Conservation (phyloP, 768 basidiomycete genomes). For the Boletus eberwhitei region DNA sequence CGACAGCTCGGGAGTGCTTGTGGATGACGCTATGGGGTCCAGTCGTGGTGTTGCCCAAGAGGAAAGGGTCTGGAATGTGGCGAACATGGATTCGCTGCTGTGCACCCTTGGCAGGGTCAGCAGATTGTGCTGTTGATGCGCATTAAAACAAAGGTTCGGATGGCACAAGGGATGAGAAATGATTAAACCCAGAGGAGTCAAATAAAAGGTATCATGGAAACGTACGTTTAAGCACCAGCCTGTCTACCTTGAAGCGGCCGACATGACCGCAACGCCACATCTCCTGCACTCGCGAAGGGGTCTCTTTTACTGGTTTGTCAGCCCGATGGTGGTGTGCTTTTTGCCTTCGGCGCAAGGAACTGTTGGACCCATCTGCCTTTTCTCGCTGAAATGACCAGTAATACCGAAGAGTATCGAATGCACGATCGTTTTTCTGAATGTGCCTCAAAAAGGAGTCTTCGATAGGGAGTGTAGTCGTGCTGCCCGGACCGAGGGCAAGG, state of each 20-base stretch:
- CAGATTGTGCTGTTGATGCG: slow-evolving; percentile 30
- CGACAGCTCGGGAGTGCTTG: slow-evolving; percentile 75
- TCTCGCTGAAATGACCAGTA: slow-evolving; percentile 64
- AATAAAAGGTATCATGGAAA: slow-evolving; percentile 25
- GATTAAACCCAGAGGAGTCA: not conserved
- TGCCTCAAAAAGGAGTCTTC: slow-evolving; percentile 42
- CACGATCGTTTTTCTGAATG: slow-evolving; percentile 37
- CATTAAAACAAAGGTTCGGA: not conserved
- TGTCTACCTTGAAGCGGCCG: slow-evolving; percentile 62
- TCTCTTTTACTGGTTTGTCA: slow-evolving; percentile 18
- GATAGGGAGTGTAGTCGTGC: slow-evolving; percentile 31
- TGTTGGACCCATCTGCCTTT: slow-evolving; percentile 36
- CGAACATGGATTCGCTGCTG: slow-evolving; percentile 68
- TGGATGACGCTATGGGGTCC: slow-evolving; percentile 72
- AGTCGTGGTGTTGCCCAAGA: slow-evolving; percentile 38
- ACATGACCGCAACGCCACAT: slow-evolving; percentile 63
- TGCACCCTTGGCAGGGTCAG: slow-evolving; percentile 53
- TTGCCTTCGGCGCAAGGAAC: slow-evolving; percentile 25
- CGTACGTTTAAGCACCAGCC: slow-evolving; percentile 35
- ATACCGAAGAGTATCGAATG: slow-evolving; percentile 40
- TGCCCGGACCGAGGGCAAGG: slow-evolving; percentile 26
- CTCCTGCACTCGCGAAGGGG: slow-evolving; percentile 42
- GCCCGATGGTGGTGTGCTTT: slow-evolving; percentile 9
- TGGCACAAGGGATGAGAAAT: not conserved
- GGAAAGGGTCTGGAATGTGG: slow-evolving; percentile 50